phyloP scores from a whole-genome alignment of 1,284 basidiomycete species.

The Cryptococcus amylolentus region DNA sequence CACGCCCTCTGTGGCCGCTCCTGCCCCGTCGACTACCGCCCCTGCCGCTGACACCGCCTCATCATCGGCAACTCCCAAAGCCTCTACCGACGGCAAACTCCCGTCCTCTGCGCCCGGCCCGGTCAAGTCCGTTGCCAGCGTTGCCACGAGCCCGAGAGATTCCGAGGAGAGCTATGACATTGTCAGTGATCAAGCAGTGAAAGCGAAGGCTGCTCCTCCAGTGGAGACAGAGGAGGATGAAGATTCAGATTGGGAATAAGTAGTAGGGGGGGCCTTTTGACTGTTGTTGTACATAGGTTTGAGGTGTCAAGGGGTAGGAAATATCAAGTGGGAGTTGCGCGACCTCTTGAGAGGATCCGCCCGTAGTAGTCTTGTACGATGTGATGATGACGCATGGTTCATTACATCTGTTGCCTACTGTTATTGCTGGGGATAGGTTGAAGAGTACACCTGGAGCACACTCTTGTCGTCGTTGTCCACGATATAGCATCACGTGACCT shows the following conservation, averaged over 20 bases:
- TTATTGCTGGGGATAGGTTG: too few species aligned
- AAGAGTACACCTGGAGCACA: too few species aligned
- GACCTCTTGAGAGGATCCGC: too few species aligned
- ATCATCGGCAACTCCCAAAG: conserved; percentile 12
- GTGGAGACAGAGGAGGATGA: conserved; percentile 24
- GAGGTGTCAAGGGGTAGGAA: too few species aligned
- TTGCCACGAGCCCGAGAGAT: conserved; percentile 41
- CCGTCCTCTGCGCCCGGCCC: conserved; percentile 5
- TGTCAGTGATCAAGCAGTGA: conserved; percentile 35
- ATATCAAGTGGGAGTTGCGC: too few species aligned
- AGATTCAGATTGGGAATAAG: conserved; percentile 50
- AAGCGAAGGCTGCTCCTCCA: conserved; percentile 12
- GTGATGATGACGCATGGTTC: too few species aligned
- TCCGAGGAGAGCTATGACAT: conserved; percentile 52
- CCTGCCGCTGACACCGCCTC: conserved; percentile 5
- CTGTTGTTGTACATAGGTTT: not conserved
- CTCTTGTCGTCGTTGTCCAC: too few species aligned
- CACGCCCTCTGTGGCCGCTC: not conserved
- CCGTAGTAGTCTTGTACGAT: too few species aligned
- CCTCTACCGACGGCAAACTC: conserved; percentile 10
- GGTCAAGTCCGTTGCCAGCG: conserved; percentile 17
- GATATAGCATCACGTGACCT: too few species aligned
- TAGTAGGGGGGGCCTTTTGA: not conserved
- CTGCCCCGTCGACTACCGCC: too few species aligned
- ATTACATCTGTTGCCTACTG: too few species aligned